Evolutionary conservation across 768 basidiomycete species (phyloP).

Genomic region (Hygrophoropsis aurantiaca): DNA sequence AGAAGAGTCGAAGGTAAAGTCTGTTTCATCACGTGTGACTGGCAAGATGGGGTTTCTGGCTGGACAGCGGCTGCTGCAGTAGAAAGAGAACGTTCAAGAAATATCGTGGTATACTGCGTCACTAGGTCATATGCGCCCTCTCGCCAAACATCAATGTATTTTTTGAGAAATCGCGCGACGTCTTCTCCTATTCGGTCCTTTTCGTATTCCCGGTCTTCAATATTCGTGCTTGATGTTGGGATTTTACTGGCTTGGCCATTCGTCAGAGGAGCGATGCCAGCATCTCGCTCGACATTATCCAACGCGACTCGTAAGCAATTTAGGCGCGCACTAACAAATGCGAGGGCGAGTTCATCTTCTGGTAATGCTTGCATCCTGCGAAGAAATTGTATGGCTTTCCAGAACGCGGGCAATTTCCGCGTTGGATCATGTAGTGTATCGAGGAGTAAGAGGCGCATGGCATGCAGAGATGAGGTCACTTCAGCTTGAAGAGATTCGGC

Average conservation of each 20-base stretch:
- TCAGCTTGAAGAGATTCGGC: constrained; percentile 59
- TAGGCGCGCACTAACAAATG: constrained; percentile 77
- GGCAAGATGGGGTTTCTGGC: constrained; percentile 19
- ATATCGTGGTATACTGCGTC: constrained; percentile 87
- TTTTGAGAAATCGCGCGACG: constrained; percentile 74
- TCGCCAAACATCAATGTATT: constrained; percentile 87
- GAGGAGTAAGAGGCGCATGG: constrained; percentile 78
- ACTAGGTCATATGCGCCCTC: constrained; percentile 92
- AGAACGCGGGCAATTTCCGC: constrained; percentile 81
- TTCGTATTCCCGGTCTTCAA: constrained; percentile 36
- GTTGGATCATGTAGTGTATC: constrained; percentile 78
- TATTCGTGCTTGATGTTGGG: constrained; percentile 8
- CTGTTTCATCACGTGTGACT: constrained; percentile 20
- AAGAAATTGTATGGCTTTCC: constrained; percentile 88
- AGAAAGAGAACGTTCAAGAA: constrained; percentile 64
- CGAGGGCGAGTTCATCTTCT: constrained; percentile 78
- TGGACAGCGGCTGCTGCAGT: constrained; percentile 22
- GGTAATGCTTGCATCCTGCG: constrained; percentile 76
- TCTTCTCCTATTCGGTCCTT: constrained; percentile 69
- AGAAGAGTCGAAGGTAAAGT: constrained; percentile 32
- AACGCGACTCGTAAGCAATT: constrained; percentile 60
- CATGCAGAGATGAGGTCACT: constrained; percentile 59
- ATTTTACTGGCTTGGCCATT: constrained; percentile 11
- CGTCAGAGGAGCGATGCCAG: constrained; percentile 35
- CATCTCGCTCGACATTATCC: constrained; percentile 48